Conservation (phyloP, 331 rosid genomes). For the Malus hybrid region DNA sequence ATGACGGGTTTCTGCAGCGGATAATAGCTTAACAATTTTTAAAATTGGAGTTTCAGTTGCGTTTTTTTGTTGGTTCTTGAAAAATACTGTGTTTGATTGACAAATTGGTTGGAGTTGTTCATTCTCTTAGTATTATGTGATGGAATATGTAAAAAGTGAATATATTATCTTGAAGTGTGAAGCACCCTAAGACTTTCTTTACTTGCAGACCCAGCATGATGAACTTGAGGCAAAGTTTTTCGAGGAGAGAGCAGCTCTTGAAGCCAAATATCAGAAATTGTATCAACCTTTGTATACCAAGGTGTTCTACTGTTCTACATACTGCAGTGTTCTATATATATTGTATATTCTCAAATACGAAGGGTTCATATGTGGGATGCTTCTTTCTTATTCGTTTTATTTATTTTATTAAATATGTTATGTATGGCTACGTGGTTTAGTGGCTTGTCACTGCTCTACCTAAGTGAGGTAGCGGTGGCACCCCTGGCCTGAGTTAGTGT, state of each 20-base stretch:
- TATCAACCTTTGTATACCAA: slow-evolving; percentile 59
- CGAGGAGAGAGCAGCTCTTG: slow-evolving; percentile 79
- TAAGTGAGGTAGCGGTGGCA: background rate
- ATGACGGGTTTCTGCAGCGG: background rate
- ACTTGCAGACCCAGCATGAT: slow-evolving; percentile 56
- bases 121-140: background rate
- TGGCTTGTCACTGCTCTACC: background rate
- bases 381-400: too few relatives aligned
- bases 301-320: slow-evolving; percentile 25
- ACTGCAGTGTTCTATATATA: background rate
- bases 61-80: too few relatives aligned
- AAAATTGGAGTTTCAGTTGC: background rate
- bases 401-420: background rate
- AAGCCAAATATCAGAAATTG: slow-evolving; percentile 71
- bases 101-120: background rate
- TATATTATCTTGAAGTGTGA: background rate
- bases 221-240: slow-evolving; percentile 65
- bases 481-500: background rate
- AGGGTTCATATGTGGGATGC: background rate
- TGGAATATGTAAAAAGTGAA: too few relatives aligned
- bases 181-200: background rate
- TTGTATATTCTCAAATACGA: background rate
- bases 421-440: background rate
- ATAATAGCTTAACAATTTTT: too few relatives aligned
- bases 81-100: too few relatives aligned